phyloP scores from a whole-genome alignment of 2,329 filamentous ascomycete species.

The Xylaria hypoxylon region DNA sequence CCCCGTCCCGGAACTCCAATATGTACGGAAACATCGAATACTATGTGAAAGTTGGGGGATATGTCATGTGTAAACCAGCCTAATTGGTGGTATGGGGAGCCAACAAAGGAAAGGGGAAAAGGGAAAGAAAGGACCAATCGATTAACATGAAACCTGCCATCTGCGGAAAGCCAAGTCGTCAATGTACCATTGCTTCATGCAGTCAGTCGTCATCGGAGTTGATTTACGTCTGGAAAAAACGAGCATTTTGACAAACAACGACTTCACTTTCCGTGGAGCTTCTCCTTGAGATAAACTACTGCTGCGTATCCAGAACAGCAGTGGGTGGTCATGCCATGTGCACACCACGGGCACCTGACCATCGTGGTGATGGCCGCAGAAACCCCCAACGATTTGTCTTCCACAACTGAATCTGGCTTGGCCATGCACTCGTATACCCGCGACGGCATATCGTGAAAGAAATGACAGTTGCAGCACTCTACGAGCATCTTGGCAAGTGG shows the following conservation, averaged over 20 bases:
- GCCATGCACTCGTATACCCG: slow-evolving; percentile 74
- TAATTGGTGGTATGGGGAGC: slow-evolving; percentile 3
- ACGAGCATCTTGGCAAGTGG: slow-evolving; percentile 73
- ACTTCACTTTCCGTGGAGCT: slow-evolving; percentile 59
- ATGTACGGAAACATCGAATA: slow-evolving; percentile 37
- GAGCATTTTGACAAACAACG: background rate
- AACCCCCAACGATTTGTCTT: slow-evolving; percentile 63
- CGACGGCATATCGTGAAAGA: slow-evolving; percentile 74
- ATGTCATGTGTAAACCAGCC: slow-evolving; percentile 1
- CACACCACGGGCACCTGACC: slow-evolving; percentile 78
- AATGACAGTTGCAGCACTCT: slow-evolving; percentile 72
- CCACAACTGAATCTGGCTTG: slow-evolving; percentile 66
- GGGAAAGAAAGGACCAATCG: slow-evolving; percentile 1
- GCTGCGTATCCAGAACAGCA: slow-evolving; percentile 78
- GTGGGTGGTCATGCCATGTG: slow-evolving; percentile 74
- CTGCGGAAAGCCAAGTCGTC: background rate
- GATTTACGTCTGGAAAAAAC: background rate
- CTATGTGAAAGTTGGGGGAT: slow-evolving; percentile 29
- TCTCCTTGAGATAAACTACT: slow-evolving; percentile 73
- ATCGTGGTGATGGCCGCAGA: slow-evolving; percentile 69
- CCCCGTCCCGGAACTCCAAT: slow-evolving; percentile 24
- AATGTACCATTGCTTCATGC: background rate
- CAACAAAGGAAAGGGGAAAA: slow-evolving; percentile 23
- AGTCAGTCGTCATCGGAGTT: background rate
- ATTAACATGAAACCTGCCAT: background rate